phyloP scores from a whole-genome alignment of 2,329 filamentous ascomycete genomes.

The Ophidiomyces ophidiicola region DNA sequence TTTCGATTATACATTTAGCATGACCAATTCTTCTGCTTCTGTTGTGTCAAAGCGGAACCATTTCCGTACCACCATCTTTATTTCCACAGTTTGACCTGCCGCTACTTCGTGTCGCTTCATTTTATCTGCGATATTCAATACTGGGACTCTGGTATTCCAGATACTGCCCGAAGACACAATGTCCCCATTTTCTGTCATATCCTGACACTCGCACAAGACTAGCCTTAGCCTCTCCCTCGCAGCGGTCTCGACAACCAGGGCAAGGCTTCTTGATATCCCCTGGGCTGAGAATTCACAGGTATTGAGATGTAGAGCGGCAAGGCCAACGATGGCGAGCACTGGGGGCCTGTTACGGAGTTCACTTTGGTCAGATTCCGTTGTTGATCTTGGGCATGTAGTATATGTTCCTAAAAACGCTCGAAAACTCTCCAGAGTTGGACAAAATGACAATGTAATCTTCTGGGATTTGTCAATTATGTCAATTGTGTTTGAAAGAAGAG shows the following conservation, averaged over 20 bases:
- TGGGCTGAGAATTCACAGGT: conserved; percentile 39
- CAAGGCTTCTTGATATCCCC: conserved; percentile 36
- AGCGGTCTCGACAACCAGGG: conserved; percentile 30
- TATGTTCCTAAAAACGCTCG: conserved; percentile 52
- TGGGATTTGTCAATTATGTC: conserved; percentile 56
- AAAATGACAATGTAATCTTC: conserved; percentile 58
- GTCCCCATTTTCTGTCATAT: conserved; percentile 22
- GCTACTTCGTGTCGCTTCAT: conserved; percentile 38
- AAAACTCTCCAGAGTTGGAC: conserved; percentile 62
- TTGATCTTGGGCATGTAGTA: neutral
- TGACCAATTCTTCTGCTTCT: conserved; percentile 16
- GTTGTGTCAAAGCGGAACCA: conserved; percentile 51
- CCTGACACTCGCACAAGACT: conserved; percentile 32
- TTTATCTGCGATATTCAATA: conserved; percentile 44
- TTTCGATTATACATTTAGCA: neutral
- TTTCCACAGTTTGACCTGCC: conserved; percentile 45
- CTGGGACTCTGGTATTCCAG: conserved; percentile 45
- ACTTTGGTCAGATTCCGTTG: neutral
- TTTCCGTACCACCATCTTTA: conserved; percentile 46
- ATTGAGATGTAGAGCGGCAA: conserved; percentile 31
- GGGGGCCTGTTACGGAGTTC: conserved; percentile 13
- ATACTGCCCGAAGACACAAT: conserved; percentile 23
- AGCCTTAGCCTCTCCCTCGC: conserved; percentile 23
- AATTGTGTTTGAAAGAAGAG: conserved; percentile 52
- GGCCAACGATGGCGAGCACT: conserved; percentile 31